A percentile compares a stretch with the other conserved stretches of the same genome.
These are phyloP conservation scores for Mallotus japonicus DNA, from an alignment of 441 rosid genomes.

Conservation along the genomic window DNA sequence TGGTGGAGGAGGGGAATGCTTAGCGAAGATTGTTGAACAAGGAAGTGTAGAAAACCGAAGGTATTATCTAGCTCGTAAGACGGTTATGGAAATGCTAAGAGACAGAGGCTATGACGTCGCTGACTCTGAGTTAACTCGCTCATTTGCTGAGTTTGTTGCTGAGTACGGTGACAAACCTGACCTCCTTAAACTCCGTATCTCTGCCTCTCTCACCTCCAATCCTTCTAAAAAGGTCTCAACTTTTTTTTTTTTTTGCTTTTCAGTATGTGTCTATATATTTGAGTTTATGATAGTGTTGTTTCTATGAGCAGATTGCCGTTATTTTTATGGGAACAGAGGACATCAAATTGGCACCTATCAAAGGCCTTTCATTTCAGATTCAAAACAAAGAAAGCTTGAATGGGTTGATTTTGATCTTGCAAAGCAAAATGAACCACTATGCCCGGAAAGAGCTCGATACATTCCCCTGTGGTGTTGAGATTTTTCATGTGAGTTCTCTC, in stretches of 20 bases:
- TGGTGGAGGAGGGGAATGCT: slow-evolving; percentile 21
- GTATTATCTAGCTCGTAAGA: slow-evolving; percentile 56
- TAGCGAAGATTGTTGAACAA: slow-evolving; percentile 24
- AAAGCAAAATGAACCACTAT: slow-evolving; percentile 47
- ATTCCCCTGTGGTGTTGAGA: slow-evolving; percentile 42
- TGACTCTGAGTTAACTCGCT: slow-evolving; percentile 45
- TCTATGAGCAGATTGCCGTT: slow-evolving; percentile 39
- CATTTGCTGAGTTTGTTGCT: slow-evolving; percentile 56
- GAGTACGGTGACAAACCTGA: slow-evolving; percentile 55
- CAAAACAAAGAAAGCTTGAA: slow-evolving; percentile 30
- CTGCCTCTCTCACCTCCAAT: slow-evolving; percentile 42
- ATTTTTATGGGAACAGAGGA: slow-evolving; percentile 49
- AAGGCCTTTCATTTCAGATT: slow-evolving; percentile 32
- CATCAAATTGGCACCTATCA: slow-evolving; percentile 26
- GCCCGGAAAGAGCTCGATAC: slow-evolving; percentile 40
- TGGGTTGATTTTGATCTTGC: slow-evolving; percentile 45
- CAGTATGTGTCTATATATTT: background rate
- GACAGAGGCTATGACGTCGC: slow-evolving; percentile 66
- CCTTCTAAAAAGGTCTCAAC: slow-evolving; percentile 48
- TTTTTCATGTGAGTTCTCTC: slow-evolving; percentile 39
- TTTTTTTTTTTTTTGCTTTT: background rate
- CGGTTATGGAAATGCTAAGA: slow-evolving; percentile 63
- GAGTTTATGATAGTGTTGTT: background rate
- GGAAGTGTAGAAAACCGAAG: slow-evolving; percentile 57
- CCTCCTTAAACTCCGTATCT: slow-evolving; percentile 51